Base-by-base conservation (phyloP, 192 early-diverging fungal species). In the Chytriomyces confervae region DNA sequence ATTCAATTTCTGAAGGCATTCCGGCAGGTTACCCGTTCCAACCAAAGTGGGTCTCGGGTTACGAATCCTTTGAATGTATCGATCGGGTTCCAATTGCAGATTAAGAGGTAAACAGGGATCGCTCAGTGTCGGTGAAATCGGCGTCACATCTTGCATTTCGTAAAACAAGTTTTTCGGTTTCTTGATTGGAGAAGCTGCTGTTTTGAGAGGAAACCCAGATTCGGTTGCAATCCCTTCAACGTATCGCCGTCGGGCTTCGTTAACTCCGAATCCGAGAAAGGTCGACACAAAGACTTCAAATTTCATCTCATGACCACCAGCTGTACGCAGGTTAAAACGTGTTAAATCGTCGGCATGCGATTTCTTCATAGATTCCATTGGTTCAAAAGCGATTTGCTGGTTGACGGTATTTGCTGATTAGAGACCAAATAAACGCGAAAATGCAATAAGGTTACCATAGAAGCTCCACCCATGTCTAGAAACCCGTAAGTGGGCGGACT, bases 261-360 rank as follows among this genome's bases (percentile, higher is more conserved):
- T 98, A 2, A 93, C 93, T 16, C 98, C 98, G 74, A 95, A 98
- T 2, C 98, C 97, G 7, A 99, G 86, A 79, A 97, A 99, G 0
- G 95, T 96, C 0, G 94, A 93, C 44, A 95, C 94, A 87, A 94
- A 98, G 7, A 98, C 92, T 29, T 85, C 74, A 78, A 91, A 93
- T 5, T 83, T 75, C 0, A 87, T 45, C 62, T 85, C 86, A 16
- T 77, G 47, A 0, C 94, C 95, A 67, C 89, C 92, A 3, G 95
- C 76, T 6, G 88, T 92, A 6, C 91, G 84, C 62, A 99, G 61
- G 1, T 81, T 87, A 20, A 97, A 87, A 7, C 71, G 62, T 4
- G 91, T 92, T 63, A 98, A 72, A 72, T 96, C 94, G 49, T 93
- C 78, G n/a, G 76, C 79, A 78, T 95, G 93, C 11, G 83, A 77